Base-by-base conservation (phyloP, 2,329 filamentous ascomycete species). In the Pseudogymnoascus pannorum region DNA sequence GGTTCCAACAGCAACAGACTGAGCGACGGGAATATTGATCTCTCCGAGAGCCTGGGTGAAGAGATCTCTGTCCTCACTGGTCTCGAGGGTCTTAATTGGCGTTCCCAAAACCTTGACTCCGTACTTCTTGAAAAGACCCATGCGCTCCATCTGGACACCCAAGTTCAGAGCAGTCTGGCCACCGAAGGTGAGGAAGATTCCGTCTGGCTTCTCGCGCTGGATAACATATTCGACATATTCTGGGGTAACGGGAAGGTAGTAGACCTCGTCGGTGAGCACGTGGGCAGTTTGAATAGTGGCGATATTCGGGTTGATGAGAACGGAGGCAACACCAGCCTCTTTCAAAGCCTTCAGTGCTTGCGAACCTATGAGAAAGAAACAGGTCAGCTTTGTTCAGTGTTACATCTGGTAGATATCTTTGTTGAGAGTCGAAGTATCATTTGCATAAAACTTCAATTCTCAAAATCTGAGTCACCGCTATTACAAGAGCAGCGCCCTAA, bases 201-300 rank as follows among this genome's bases (percentile, higher is more conserved):
- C 94, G 79, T 99, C 94, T 42, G 94, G 94, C 74, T 87, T 86
- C 78, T 97, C 94, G 72, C 89, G 88, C 80, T 97, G 92, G 74
- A 99, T 97, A 65, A 99, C 93, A 76, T 97, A 93, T 71, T 89
- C 89, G 73, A 97, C 92, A 78, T 97, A 99, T 82, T 97, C 93
- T 66, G 93, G 89, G 16, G 94, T 99, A 70, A 99, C 92, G 61
- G 94, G 94, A 36, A 97, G 87, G 77, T 97, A 97, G 82, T 97
- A 97, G 72, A 97, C 89, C 79, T 97, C 92, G 73, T 97, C 93
- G 72, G 92, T 92, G 73, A 97, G 88, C 71, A 88, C 87, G 81
- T 97, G 93, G 75, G 95, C 92, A 69, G 93, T 97, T 79, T 97
- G 93, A 72, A 97, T 97, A 62, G 94, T 97, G 64, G 93, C 93